Percentiles rank a stretch among this genome's conserved stretches.
phyloP scores from a whole-genome alignment of 257 asterid genomes.

The Solanum stenotomum region DNA sequence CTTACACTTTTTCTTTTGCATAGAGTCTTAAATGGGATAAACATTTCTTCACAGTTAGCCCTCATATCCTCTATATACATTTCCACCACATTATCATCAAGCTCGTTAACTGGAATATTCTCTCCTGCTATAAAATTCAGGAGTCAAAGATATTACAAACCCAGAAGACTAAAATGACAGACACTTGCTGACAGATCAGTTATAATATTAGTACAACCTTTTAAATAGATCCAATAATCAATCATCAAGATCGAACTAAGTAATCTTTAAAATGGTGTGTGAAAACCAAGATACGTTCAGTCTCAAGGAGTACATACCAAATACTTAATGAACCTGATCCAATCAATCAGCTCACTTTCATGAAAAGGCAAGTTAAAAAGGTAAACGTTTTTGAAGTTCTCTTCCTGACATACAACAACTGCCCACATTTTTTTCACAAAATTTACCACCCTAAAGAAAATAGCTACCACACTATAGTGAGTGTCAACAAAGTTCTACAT shows the following conservation, averaged over 20 bases:
- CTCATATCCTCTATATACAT: slow-evolving; percentile 45
- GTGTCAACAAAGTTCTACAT: not conserved
- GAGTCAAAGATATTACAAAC: not conserved
- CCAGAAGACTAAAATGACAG: not conserved
- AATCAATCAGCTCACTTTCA: not conserved
- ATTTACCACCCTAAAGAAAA: not conserved
- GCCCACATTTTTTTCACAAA: not conserved
- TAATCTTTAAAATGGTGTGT: not conserved
- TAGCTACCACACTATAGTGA: not conserved
- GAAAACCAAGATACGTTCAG: not conserved
- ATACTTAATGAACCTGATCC: not conserved
- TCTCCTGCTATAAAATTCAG: slow-evolving; percentile 50
- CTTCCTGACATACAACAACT: not conserved
- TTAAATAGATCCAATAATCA: not conserved
- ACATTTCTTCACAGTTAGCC: slow-evolving; percentile 42
- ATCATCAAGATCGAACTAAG: not conserved
- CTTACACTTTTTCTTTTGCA: slow-evolving; percentile 35
- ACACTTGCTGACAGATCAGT: not conserved
- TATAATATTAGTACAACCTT: not conserved
- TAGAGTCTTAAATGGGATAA: slow-evolving; percentile 33
- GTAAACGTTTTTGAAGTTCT: not conserved
- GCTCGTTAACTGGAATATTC: slow-evolving; percentile 37
- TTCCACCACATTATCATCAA: slow-evolving; percentile 50
- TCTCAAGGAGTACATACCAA: not conserved
- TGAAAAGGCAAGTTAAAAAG: not conserved